Evolutionary conservation across 2,329 filamentous ascomycete genomes (phyloP).

Genomic region (Fusarium sp.): DNA sequence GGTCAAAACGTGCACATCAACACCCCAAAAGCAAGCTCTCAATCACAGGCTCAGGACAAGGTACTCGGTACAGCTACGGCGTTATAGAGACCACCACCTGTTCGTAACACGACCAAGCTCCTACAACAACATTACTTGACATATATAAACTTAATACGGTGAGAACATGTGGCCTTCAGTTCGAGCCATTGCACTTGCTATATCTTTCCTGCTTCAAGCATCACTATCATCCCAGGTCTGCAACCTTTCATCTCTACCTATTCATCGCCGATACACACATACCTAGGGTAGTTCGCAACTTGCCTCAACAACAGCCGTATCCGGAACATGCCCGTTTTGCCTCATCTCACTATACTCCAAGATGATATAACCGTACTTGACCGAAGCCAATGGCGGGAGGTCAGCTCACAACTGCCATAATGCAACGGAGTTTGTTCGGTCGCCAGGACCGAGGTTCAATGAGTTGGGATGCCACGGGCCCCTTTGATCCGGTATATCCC

Average conservation of each 20-base stretch:
- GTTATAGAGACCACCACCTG: slow-evolving; percentile 19
- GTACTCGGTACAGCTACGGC: slow-evolving; percentile 32
- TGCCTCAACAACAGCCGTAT: not conserved
- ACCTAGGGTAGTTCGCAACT: slow-evolving; percentile 7
- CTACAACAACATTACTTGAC: slow-evolving; percentile 4
- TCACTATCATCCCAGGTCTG: not conserved
- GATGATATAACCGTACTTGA: slow-evolving; percentile 6
- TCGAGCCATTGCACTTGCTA: not conserved
- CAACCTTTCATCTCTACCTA: not conserved
- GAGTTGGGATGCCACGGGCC: slow-evolving; percentile 25
- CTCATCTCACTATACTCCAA: not conserved
- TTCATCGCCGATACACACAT: not conserved
- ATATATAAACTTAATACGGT: not conserved
- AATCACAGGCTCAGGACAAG: not conserved
- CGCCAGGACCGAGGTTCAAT: slow-evolving; percentile 43
- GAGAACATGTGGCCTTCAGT: not conserved
- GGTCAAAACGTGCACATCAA: not conserved
- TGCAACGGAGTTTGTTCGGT: slow-evolving; percentile 21
- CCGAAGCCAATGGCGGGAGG: slow-evolving; percentile 9
- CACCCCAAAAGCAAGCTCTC: not conserved
- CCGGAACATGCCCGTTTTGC: slow-evolving; percentile 31
- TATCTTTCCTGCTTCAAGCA: not conserved
- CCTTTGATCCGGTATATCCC: slow-evolving; percentile 44
- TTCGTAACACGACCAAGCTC: slow-evolving; percentile 13
- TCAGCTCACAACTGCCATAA: not conserved